phyloP scores from a whole-genome alignment of 2,329 filamentous ascomycete genomes.

The Calonectria pseudoturangicola region DNA sequence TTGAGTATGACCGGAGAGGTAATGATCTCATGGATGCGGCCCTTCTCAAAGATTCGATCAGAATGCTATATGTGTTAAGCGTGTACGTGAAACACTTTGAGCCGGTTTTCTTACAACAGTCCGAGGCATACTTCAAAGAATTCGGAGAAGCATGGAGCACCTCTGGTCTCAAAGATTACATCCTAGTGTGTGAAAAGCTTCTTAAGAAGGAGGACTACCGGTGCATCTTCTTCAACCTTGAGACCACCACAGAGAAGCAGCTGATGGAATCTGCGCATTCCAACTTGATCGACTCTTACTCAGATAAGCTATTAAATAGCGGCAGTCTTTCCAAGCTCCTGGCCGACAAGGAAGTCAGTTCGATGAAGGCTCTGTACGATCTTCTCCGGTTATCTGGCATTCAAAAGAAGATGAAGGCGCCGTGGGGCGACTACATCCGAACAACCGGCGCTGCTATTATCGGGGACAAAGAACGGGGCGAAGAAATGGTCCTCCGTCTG shows the following conservation, averaged over 20 bases:
- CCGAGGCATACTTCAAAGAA: constrained; percentile 79
- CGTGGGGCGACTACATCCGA: constrained; percentile 88
- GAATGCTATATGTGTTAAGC: constrained; percentile 89
- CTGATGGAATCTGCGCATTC: constrained; percentile 84
- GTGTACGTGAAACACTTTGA: constrained; percentile 90
- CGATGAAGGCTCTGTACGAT: constrained; percentile 85
- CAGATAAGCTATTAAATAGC: constrained; percentile 78
- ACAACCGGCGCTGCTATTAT: constrained; percentile 85
- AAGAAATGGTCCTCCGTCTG: constrained; percentile 90
- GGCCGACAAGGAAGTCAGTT: constrained; percentile 79
- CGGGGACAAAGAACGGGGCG: constrained; percentile 84
- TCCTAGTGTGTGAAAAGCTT: constrained; percentile 80
- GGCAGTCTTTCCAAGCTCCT: constrained; percentile 84
- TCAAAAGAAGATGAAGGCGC: constrained; percentile 79
- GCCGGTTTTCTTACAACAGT: constrained; percentile 80
- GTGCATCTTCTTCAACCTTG: constrained; percentile 88
- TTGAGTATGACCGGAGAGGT: constrained; percentile 81
- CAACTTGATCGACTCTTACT: constrained; percentile 81
- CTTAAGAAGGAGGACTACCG: constrained; percentile 83
- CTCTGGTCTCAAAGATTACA: constrained; percentile 83
- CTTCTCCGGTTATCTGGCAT: constrained; percentile 84
- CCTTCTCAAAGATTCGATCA: constrained; percentile 84
- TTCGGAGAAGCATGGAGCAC: constrained; percentile 82
- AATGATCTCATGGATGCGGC: constrained; percentile 74
- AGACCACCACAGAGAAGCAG: constrained; percentile 86